Base-by-base conservation (phyloP, 768 basidiomycete genomes). In the Boletus sp. region DNA sequence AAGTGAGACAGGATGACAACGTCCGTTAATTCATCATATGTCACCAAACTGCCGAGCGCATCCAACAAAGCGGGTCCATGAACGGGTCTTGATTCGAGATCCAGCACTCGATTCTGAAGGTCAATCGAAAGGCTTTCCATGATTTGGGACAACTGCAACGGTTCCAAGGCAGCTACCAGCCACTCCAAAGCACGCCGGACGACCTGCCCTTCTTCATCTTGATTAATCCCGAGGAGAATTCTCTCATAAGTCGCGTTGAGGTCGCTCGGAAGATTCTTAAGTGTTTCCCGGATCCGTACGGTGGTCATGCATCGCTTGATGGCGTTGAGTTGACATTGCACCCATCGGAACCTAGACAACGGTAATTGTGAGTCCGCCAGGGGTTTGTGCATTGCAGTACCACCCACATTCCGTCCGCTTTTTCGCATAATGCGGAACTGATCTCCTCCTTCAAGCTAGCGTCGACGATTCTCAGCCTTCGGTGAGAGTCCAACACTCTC, bases 371-470 rank as follows among this genome's bases (percentile, higher is more conserved):
- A 23, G 23, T 23, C 23, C 23, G 23, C 23, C 23, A 23, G 4
- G 23, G 23, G 23, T 23, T 23, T 23, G 23, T 23, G 23, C 23
- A 23, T 23, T 23, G 23, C 2, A 25, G 1, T 8, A 40, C 5
- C 0, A 15, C 54, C 40, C 35, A 59, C 62, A 63, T 63, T 4
- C 47, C 60, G 23, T 57, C 54, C 2, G 62, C 57, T n/a, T 37
- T 54, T 7, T 46, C 1, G 0, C 43, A 53, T 2, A 62, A 38
- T 0, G 8, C 19, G 3, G 11, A 25, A 3, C 3, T 8, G 0
- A 63, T 53, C 32, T 59, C 62, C 0, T 35, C 8, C 27, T 59
- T 63, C 46, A 59, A 7, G 25, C 19, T 21, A 0, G 13, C 7
- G 1, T 51, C 40, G 1, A 62, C 4, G 9, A 19, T 27, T 14